A percentile compares a stretch with the other conserved stretches of the same genome.
phyloP scores from a whole-genome alignment of 768 basidiomycete species.

The Tylopilus intermedius region DNA sequence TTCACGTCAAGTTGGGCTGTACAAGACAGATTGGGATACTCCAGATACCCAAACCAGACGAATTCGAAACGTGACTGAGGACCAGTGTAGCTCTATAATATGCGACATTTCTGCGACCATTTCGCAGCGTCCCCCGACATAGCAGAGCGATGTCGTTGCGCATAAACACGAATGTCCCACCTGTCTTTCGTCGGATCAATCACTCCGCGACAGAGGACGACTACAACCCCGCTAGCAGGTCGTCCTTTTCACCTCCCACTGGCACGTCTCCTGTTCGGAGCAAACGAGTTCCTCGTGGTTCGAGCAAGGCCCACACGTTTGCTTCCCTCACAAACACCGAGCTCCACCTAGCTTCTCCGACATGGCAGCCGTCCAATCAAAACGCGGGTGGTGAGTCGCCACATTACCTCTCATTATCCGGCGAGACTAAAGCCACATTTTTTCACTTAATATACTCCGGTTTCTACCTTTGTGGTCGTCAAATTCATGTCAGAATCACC shows the following conservation, averaged over 20 bases:
- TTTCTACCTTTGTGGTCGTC: conserved; percentile 14
- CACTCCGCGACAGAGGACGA: conserved; percentile 15
- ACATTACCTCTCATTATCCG: conserved; percentile 12
- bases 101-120: conserved; percentile 6
- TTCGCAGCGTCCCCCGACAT: conserved; percentile 6
- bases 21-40: conserved; percentile 7
- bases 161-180: conserved; percentile 28
- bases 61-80: conserved; percentile 25
- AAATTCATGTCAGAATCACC: conserved; percentile 25
- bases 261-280: conserved; percentile 15
- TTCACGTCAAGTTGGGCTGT: conserved; percentile 16
- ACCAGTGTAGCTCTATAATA: conserved; percentile 19
- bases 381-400: conserved; percentile 26
- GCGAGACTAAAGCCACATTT: conserved; percentile 19
- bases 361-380: conserved; percentile 24
- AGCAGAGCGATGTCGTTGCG: conserved; percentile 25
- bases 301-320: conserved; percentile 32
- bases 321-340: conserved; percentile 30
- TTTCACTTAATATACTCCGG: conserved; percentile 17
- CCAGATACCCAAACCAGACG: conserved; percentile 12
- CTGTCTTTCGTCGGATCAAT: conserved; percentile 17
- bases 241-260: conserved; percentile 14
- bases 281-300: conserved; percentile 26
- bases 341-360: conserved; percentile 26
- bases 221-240: conserved; percentile 11